phyloP scores from a whole-genome alignment of 306 rosid genomes.

The Gastrolobium villosum region DNA sequence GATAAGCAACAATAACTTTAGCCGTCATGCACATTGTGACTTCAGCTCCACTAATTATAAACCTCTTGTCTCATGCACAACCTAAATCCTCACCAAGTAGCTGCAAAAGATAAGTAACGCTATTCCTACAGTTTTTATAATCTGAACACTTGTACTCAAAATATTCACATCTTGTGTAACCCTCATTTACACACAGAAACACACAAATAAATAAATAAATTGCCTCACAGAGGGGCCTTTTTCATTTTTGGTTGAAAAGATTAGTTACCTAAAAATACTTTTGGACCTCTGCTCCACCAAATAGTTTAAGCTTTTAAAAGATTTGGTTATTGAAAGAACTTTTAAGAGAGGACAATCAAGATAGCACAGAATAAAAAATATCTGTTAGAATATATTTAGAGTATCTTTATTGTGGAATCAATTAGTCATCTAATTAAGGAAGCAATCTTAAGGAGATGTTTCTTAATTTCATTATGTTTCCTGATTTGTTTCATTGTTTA shows the following conservation, averaged over 20 bases:
- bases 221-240: not conserved
- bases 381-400: slow-evolving; percentile 14
- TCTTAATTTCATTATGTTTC: slow-evolving; percentile 6
- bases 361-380: not conserved
- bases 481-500: not conserved
- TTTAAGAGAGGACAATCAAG: slow-evolving; percentile 28
- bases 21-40: not conserved
- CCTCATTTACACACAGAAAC: not conserved
- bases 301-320: slow-evolving; percentile 8
- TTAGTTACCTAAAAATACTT: slow-evolving; percentile 14
- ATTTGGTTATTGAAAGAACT: not conserved
- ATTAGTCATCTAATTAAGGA: slow-evolving; percentile 16
- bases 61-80: slow-evolving; percentile 21
- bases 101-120: not conserved
- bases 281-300: not conserved
- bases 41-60: slow-evolving; percentile 24
- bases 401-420: slow-evolving; percentile 25
- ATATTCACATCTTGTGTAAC: not conserved
- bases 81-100: slow-evolving; percentile 13
- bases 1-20: slow-evolving; percentile 12
- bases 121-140: slow-evolving; percentile 11
- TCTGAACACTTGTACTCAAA: slow-evolving; percentile 3
- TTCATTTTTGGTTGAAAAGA: slow-evolving; percentile 9
- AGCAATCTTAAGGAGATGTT: slow-evolving; percentile 29
- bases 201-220: not conserved